phyloP scores from a whole-genome alignment of 768 basidiomycete genomes.

The Tephrocybe rancida region DNA sequence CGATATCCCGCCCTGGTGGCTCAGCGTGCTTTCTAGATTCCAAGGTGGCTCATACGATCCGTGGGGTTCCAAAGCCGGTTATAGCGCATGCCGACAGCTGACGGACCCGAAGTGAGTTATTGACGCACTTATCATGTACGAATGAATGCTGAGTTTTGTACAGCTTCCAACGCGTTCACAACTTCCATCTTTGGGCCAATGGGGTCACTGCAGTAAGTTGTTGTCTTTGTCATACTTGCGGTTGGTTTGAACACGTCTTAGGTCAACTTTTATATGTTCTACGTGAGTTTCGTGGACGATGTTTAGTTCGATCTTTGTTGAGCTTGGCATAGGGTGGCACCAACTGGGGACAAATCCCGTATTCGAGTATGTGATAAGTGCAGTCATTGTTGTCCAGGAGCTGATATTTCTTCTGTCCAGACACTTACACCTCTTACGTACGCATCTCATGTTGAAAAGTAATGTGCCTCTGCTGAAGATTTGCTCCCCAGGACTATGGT shows the following conservation, averaged over 20 bases:
- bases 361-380: constrained; percentile 10
- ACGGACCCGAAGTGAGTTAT: constrained; percentile 16
- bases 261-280: constrained; percentile 20
- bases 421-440: constrained; percentile 19
- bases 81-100: constrained; percentile 14
- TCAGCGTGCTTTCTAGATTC: constrained; percentile 5
- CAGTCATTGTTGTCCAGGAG: background rate
- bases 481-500: constrained; percentile 16
- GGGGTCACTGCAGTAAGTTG: constrained; percentile 18
- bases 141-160: background rate
- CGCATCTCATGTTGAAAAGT: background rate
- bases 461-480: background rate
- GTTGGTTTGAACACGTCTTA: background rate
- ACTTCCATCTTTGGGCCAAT: constrained; percentile 20
- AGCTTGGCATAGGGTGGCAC: constrained; percentile 13
- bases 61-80: constrained; percentile 17
- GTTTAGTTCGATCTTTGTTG: background rate
- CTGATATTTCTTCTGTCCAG: background rate
- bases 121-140: background rate
- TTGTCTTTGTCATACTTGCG: background rate
- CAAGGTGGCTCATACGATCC: constrained; percentile 17
- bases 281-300: constrained; percentile 1
- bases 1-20: background rate
- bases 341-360: constrained; percentile 18
- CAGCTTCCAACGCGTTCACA: constrained; percentile 19